Evolutionary conservation across 305 asterid species (phyloP), one percentile per base, ranked within the genome.

Genomic region (Fraxinus latifolia): DNA sequence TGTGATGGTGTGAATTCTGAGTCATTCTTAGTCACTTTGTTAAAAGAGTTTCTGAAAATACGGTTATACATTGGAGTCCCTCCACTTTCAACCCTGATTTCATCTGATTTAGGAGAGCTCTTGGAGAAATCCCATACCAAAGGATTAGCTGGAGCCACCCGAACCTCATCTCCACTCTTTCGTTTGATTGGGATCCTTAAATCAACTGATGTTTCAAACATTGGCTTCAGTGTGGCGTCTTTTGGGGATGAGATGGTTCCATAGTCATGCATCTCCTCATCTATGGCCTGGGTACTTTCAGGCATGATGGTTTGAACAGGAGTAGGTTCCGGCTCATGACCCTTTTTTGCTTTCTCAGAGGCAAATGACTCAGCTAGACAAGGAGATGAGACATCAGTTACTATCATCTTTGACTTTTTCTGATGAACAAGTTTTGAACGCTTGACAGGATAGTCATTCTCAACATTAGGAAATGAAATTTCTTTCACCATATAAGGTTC

Each of bases 401-500:
- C 88, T 82, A 93, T 91, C 86, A 81, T 80, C 82, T 74, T 84
- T 77, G 98, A 91, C 89, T 92, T 91, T 89, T 96, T 96, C 84
- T 81, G 79, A 81, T 93, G 90, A 71, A 95, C 99, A 27, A 96
- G 96, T 87, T 89, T 89, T 47, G 99, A 94, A 83, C 92, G 88
- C 93, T 91, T 94, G 81, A 94, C 94, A 81, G 98, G 94, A 84
- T 90, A 90, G 87, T 96, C 98, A 76, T 82, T 90, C 82, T 96
- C 98, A 33, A 83, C 90, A 88, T 92, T 93, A 71, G 89, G 74
- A 89, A 92, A 93, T 70, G 92, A 81, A 44, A 89, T 91, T 85
- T 96, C 99, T 90, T 96, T 96, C 82, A 96, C 97, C 98, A 96
- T 93, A 89, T 92, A 96, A 75, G 98, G 96, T 86, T 93, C 99